These are phyloP conservation scores for Coemansia sp. DNA, from an alignment of 371 early-diverging fungal species.

Conservation along the genomic window DNA sequence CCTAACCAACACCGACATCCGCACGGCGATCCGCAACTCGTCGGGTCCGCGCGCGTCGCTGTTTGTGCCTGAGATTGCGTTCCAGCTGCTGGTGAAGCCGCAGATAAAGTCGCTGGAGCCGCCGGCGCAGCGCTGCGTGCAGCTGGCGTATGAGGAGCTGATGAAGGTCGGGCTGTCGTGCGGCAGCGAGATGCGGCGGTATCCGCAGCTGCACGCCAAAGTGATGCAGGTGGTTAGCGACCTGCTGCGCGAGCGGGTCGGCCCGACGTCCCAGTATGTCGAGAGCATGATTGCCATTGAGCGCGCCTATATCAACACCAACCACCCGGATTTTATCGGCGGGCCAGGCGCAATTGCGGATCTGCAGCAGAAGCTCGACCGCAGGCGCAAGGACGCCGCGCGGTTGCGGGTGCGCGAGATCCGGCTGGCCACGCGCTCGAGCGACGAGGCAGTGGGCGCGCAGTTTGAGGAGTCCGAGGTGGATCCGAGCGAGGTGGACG, in stretches of 20 bases:
- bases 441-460: too few species aligned
- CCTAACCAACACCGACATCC: conserved; percentile 77
- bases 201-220: conserved; percentile 75
- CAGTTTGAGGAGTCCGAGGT: too few species aligned
- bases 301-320: conserved; percentile 88
- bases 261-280: conserved; percentile 71
- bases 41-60: conserved; percentile 82
- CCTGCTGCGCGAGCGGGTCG: conserved; percentile 73
- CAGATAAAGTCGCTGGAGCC: conserved; percentile 78
- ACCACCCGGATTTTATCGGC: conserved; percentile 89
- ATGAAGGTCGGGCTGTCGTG: conserved; percentile 84
- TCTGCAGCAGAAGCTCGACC: conserved; percentile 52
- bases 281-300: conserved; percentile 82
- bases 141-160: conserved; percentile 85
- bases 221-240: conserved; percentile 77
- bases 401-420: conserved; percentile 26
- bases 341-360: conserved; percentile 67
- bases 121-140: conserved; percentile 81
- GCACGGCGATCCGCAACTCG: conserved; percentile 87
- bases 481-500: conserved; percentile 30
- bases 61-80: conserved; percentile 90
- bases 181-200: conserved; percentile 77
- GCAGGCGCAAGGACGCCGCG: conserved; percentile 41
- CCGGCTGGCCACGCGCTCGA: conserved; percentile 16
- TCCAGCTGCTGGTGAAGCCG: conserved; percentile 82